Evolutionary conservation across 73 alveolate genomes (phyloP), one percentile per base, ranked within the genome.

Genomic region (Paramecium sexaurelia): DNA sequence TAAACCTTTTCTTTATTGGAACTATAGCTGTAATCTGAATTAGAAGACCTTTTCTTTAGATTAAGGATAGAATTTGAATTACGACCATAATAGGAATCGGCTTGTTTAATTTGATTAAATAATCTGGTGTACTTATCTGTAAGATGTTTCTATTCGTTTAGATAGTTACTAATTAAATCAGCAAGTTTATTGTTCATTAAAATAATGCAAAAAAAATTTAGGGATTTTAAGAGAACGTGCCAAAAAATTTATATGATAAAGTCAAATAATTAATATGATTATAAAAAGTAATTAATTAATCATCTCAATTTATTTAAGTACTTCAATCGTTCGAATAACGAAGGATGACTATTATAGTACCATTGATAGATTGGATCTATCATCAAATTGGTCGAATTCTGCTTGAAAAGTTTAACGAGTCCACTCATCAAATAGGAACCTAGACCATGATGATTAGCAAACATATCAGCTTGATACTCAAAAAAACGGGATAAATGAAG

Each of bases 391-490:
- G 94, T 56, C 1, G 75, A 56, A 88, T 88, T 55, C 41, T 88
- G 39, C 26, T 69, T 88, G 33, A 68, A 88, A 7, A 69, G 33
- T 26, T 88, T 88, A 10, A 82, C 45, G 7, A 88, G n/a, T 45
- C 91, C 94, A 24, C 84, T 41, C 84, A 67, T 68, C 47, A 88
- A 47, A 41, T 67, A 39, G 8, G 33, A 22, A 1, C 91, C 94
- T 19, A 39, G 75, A n/a, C 94, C 94, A 40, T 56, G 55, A 29
- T 43, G 41, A 40, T 73, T 55, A 6, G 97, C 93, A 84, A 87
- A 95, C 9, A 43, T 87, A 75, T 95, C 98, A 0, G 98, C 98
- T 73, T 95, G 85, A 92, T 84, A 95, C 85, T 95, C 98, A 84
- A 87, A 87, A 24, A 55, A 86, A 90, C 98, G 95, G 7, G 95